These are phyloP conservation scores for Eustoma russellianum DNA, from an alignment of 257 asterid genomes.

Conservation along the genomic window DNA sequence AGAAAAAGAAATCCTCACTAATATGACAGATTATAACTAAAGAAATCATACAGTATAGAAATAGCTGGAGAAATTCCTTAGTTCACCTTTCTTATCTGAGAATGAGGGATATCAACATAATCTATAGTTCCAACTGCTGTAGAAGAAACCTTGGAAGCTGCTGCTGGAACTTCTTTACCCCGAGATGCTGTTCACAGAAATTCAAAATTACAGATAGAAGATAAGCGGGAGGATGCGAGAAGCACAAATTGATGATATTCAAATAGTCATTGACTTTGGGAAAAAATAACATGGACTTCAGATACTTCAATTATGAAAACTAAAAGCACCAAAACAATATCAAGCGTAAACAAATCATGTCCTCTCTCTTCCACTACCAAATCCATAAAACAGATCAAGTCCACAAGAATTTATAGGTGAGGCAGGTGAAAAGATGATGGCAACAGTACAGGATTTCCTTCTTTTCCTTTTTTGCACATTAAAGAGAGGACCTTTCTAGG, in stretches of 20 bases:
- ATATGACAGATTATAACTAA: not conserved
- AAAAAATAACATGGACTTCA: too few relatives aligned
- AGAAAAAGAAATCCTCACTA: not conserved
- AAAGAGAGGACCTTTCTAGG: not conserved
- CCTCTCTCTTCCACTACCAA: too few relatives aligned
- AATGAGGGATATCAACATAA: conserved; percentile 70
- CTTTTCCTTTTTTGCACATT: not conserved
- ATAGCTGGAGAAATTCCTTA: conserved; percentile 3
- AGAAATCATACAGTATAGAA: not conserved
- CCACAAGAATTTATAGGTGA: too few relatives aligned
- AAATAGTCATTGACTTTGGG: too few relatives aligned
- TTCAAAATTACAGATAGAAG: too few relatives aligned
- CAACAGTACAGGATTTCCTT: not conserved
- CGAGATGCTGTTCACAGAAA: conserved; percentile 47
- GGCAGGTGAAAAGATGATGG: not conserved
- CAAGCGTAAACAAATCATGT: too few relatives aligned
- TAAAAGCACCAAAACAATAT: too few relatives aligned
- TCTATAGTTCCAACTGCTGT: conserved; percentile 36
- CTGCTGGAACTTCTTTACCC: conserved; percentile 53
- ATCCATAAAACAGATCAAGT: too few relatives aligned
- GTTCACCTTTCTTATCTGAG: conserved; percentile 92
- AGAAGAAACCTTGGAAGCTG: conserved; percentile 49
- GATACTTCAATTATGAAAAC: too few relatives aligned
- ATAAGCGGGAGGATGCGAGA: too few relatives aligned
- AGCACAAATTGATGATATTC: too few relatives aligned